Conservation (phyloP, 768 basidiomycete genomes). For the Suillus subaureus region DNA sequence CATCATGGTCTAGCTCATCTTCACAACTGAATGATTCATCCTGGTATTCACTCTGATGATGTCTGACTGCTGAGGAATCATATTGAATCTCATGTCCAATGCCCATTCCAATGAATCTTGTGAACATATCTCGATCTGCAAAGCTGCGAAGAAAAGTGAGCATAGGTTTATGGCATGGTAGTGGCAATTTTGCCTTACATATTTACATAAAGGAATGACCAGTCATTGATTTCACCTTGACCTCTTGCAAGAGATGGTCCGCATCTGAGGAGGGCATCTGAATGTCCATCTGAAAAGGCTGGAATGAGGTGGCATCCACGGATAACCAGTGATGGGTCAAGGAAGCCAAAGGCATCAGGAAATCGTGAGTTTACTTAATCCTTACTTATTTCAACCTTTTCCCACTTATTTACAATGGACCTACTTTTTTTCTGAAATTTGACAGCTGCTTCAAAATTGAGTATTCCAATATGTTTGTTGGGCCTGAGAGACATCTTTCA, state of each 20-base stretch:
- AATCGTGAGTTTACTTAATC: too few relatives aligned
- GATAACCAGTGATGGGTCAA: slow-evolving; percentile 24
- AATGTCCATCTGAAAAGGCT: slow-evolving; percentile 22
- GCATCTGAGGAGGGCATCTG: slow-evolving; percentile 10
- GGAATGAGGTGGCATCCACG: slow-evolving; percentile 27
- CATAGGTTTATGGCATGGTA: background rate
- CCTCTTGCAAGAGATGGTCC: slow-evolving; percentile 7
- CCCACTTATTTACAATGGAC: too few relatives aligned
- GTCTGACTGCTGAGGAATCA: too few relatives aligned
- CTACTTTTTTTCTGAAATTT: too few relatives aligned
- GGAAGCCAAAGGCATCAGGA: slow-evolving; percentile 27
- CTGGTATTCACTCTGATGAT: too few relatives aligned
- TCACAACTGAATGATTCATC: too few relatives aligned
- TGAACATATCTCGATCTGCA: slow-evolving; percentile 43
- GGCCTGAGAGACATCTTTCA: too few relatives aligned
- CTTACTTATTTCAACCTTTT: too few relatives aligned
- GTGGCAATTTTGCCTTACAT: slow-evolving; percentile 6
- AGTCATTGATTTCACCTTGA: slow-evolving; percentile 6
- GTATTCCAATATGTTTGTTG: too few relatives aligned
- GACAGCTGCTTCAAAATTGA: too few relatives aligned
- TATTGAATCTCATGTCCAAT: too few relatives aligned
- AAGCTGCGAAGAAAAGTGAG: slow-evolving; percentile 29
- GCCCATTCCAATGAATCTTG: slow-evolving; percentile 35
- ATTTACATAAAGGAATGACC: slow-evolving; percentile 17
- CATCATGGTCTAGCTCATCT: too few relatives aligned